Conservation (phyloP, 192 early-diverging fungal species). For the Coemansia sp. region DNA sequence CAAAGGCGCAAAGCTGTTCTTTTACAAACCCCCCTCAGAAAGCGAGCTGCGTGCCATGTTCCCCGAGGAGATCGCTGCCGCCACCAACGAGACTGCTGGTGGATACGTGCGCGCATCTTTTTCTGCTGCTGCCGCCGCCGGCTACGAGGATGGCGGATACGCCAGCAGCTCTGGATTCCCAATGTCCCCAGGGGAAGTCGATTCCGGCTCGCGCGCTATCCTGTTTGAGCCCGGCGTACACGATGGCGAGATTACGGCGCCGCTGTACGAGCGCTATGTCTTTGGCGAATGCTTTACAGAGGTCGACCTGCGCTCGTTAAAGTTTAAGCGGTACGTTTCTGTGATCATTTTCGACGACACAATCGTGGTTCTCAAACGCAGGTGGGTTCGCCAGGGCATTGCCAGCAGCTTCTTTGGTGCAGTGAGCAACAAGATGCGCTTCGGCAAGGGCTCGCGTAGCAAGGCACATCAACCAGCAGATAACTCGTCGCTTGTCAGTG, state of each 20-base stretch:
- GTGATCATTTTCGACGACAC: slow-evolving; percentile 68
- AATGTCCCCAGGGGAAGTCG: slow-evolving; percentile 62
- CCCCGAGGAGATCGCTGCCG: slow-evolving; percentile 55
- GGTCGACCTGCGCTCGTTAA: slow-evolving; percentile 62
- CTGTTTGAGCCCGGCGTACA: slow-evolving; percentile 65
- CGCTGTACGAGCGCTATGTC: slow-evolving; percentile 61
- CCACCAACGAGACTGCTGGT: slow-evolving; percentile 53
- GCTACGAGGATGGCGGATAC: slow-evolving; percentile 21
- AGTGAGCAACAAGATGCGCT: slow-evolving; percentile 57
- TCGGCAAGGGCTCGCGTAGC: slow-evolving; percentile 50
- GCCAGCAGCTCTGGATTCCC: slow-evolving; percentile 45
- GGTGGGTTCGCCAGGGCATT: slow-evolving; percentile 61
- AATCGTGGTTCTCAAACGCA: slow-evolving; percentile 68
- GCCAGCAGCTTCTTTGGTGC: slow-evolving; percentile 60
- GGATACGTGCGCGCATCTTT: slow-evolving; percentile 46
- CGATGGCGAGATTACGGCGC: slow-evolving; percentile 54
- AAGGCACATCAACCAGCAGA: slow-evolving; percentile 41
- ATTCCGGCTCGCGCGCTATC: slow-evolving; percentile 57
- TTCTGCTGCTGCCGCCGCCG: slow-evolving; percentile 19
- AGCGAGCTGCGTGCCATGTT: slow-evolving; percentile 60
- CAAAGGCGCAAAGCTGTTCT: slow-evolving; percentile 75
- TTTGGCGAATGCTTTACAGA: slow-evolving; percentile 73
- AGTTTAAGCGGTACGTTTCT: slow-evolving; percentile 66
- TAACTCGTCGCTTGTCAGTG: slow-evolving; percentile 57
- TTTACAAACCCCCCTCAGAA: slow-evolving; percentile 68